A percentile compares a stretch with the other conserved stretches of the same genome.
phyloP scores from a whole-genome alignment of 2,329 filamentous ascomycete genomes.

The Proliferodiscus dingleyae region DNA sequence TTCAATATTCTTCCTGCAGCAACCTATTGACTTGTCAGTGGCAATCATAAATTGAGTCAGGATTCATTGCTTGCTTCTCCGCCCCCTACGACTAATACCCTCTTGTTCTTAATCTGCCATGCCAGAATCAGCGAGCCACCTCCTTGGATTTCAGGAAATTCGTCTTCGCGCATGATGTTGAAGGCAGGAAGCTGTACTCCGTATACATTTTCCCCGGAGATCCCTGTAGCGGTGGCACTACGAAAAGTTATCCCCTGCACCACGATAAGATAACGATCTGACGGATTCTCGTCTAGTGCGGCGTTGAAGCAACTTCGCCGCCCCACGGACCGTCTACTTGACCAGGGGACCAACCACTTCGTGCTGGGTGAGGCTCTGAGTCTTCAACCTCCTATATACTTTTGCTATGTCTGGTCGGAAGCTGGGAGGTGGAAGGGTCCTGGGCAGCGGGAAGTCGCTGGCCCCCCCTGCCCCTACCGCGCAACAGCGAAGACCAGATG shows the following conservation, averaged over 20 bases:
- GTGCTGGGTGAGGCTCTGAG: constrained; percentile 23
- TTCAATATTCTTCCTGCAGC: constrained; percentile 91
- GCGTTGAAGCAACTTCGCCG: neutral
- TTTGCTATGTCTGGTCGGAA: constrained; percentile 71
- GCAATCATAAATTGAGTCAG: constrained; percentile 2
- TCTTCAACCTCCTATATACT: constrained; percentile 16
- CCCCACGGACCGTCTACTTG: constrained; percentile 4
- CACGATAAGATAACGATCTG: neutral
- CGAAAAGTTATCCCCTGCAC: neutral
- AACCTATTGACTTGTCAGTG: constrained; percentile 56
- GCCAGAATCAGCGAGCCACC: constrained; percentile 91
- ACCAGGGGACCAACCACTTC: constrained; percentile 14
- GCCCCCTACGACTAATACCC: constrained; percentile 87
- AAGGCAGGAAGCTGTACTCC: constrained; percentile 9
- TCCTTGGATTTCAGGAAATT: constrained; percentile 77
- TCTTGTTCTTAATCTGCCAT: constrained; percentile 89
- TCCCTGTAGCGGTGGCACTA: constrained; percentile 5
- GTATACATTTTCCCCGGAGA: constrained; percentile 13
- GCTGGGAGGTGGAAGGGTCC: constrained; percentile 85
- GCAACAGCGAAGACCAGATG: constrained; percentile 33
- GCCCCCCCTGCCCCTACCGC: constrained; percentile 55
- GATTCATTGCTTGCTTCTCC: constrained; percentile 64
- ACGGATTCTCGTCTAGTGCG: constrained; percentile 1
- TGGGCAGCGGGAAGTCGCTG: constrained; percentile 81
- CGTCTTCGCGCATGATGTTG: constrained; percentile 17